Conservation (phyloP, 2,329 filamentous ascomycete species). For the Penicillium polonicum region DNA sequence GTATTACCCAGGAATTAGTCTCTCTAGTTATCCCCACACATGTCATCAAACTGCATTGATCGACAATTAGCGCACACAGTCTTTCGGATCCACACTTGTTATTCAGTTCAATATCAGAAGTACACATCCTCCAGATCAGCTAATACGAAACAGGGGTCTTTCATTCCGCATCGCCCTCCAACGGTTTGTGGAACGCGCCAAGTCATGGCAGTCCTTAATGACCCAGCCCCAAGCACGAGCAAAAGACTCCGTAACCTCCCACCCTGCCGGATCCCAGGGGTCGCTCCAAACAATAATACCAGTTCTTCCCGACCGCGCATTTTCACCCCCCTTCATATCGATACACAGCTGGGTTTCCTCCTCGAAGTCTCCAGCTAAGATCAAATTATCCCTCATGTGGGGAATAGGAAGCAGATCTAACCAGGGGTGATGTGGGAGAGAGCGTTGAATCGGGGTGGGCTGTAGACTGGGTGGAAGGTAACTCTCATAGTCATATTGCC, state of each 20-base stretch:
- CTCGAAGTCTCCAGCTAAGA: slow-evolving; percentile 15
- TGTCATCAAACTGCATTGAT: not conserved
- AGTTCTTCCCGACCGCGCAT: not conserved
- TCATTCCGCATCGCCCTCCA: slow-evolving; percentile 31
- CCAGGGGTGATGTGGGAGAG: slow-evolving; percentile 26
- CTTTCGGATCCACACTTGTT: no score
- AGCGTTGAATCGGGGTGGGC: slow-evolving; percentile 22
- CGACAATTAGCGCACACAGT: not conserved
- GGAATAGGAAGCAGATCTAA: slow-evolving; percentile 26
- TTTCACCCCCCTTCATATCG: slow-evolving; percentile 18
- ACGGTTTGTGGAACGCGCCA: slow-evolving; percentile 28
- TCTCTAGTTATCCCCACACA: not conserved
- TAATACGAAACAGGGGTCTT: slow-evolving; percentile 9
- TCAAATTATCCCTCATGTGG: slow-evolving; percentile 25
- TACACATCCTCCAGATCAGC: not conserved
- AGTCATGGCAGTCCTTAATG: slow-evolving; percentile 25
- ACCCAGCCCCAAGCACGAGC: slow-evolving; percentile 30
- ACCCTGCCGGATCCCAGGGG: slow-evolving; percentile 30
- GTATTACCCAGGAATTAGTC: not conserved
- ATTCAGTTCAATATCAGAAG: no score
- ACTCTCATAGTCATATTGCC: not conserved
- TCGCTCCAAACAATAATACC: slow-evolving; percentile 30
- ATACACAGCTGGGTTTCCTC: slow-evolving; percentile 19
- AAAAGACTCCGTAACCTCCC: slow-evolving; percentile 30
- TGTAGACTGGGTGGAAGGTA: slow-evolving; percentile 16